Percentiles rank a stretch among this genome's conserved stretches.
These are phyloP conservation scores for Plasmodium inui DNA, from an alignment of 169 alveolate genomes.

Conservation along the genomic window DNA sequence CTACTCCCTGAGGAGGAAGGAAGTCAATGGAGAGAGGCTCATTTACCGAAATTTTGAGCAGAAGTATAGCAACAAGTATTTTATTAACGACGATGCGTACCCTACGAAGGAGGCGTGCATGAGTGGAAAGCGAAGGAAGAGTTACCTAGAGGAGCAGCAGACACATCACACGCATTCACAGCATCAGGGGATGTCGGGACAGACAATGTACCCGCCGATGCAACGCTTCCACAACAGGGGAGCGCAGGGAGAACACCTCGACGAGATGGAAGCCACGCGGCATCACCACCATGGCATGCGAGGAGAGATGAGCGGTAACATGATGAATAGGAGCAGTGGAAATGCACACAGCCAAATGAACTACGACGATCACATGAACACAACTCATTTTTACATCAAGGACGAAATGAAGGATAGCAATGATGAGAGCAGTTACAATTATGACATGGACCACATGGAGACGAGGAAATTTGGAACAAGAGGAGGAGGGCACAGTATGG, in stretches of 20 bases:
- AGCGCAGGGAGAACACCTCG: not conserved
- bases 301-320: not conserved
- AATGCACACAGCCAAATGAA: not conserved
- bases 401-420: slow-evolving; percentile 4
- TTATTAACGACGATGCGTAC: not conserved
- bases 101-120: not conserved
- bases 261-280: not conserved
- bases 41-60: slow-evolving; percentile 6
- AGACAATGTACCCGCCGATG: not conserved
- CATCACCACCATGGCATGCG: not conserved
- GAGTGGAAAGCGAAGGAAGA: not conserved
- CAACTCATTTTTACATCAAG: not conserved
- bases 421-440: not conserved
- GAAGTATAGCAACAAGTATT: not conserved
- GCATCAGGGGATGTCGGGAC: not conserved
- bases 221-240: not conserved
- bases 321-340: not conserved
- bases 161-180: not conserved
- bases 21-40: not conserved
- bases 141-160: not conserved
- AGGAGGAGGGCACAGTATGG: not conserved
- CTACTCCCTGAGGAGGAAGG: not conserved
- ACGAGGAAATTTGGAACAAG: not conserved
- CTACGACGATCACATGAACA: not conserved
- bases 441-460: slow-evolving; percentile 4